Evolutionary conservation across 2,329 filamentous ascomycete species (phyloP).

Genomic region (Penicillium sp.): DNA sequence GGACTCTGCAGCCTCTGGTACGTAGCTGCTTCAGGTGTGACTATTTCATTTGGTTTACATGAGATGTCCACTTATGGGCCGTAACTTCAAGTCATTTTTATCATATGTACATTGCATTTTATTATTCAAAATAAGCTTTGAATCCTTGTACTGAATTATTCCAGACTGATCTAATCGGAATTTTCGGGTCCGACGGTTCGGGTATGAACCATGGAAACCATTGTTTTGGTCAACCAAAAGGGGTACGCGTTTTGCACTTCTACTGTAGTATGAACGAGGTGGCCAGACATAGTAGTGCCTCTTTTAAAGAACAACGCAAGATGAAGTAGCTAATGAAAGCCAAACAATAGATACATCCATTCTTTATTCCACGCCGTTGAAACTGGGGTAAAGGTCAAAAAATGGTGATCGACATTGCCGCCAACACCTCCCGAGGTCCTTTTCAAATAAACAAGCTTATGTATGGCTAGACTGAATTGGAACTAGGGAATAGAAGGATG

Average conservation of each 20-base stretch:
- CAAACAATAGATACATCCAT: neutral
- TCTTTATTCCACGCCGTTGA: neutral
- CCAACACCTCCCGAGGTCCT: neutral
- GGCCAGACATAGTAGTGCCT: too few relatives aligned
- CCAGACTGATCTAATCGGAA: neutral
- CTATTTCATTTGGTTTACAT: neutral
- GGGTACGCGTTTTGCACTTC: neutral
- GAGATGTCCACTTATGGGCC: neutral
- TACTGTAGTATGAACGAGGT: too few relatives aligned
- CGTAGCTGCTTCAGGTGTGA: neutral
- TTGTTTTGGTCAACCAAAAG: slow-evolving; percentile 18
- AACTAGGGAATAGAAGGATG: neutral
- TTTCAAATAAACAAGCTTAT: neutral
- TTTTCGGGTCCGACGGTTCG: slow-evolving; percentile 6
- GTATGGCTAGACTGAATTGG: neutral
- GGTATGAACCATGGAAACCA: slow-evolving; percentile 27
- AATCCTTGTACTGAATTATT: too few relatives aligned
- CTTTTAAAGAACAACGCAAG: too few relatives aligned
- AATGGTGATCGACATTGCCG: slow-evolving; percentile 5
- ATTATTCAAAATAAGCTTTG: too few relatives aligned
- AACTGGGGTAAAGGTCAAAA: slow-evolving; percentile 3
- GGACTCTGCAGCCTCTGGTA: neutral
- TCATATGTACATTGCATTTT: too few relatives aligned
- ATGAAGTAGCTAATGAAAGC: neutral
- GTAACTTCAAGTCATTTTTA: neutral